A percentile compares a stretch with the other conserved stretches of the same genome.
Conservation (phyloP, 2,329 filamentous ascomycete species). For the Monilinia aucupariae region DNA sequence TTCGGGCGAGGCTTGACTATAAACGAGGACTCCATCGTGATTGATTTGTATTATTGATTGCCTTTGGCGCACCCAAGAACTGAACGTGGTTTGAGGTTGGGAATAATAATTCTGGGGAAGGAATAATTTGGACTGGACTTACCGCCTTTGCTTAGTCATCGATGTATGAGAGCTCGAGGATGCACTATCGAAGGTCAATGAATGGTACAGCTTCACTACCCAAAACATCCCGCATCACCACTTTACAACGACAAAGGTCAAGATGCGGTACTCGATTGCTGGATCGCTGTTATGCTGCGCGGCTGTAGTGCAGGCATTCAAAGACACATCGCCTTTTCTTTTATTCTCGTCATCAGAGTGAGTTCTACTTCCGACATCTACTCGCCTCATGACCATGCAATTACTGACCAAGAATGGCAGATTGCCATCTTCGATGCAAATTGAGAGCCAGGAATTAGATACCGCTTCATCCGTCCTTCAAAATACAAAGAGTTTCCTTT, state of each 20-base stretch:
- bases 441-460: slow-evolving; percentile 24
- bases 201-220: slow-evolving; percentile 17
- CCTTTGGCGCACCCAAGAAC: slow-evolving; percentile 6
- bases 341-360: slow-evolving; percentile 63
- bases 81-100: not conserved
- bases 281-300: slow-evolving; percentile 48
- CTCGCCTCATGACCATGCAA: not conserved
- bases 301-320: slow-evolving; percentile 64
- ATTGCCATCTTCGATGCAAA: slow-evolving; percentile 21
- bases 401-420: slow-evolving; percentile 18
- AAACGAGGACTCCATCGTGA: slow-evolving; percentile 33
- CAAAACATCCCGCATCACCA: not conserved
- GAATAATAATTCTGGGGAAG: slow-evolving; percentile 13
- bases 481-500: slow-evolving; percentile 44
- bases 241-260: slow-evolving; percentile 26
- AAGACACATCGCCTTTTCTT: slow-evolving; percentile 83
- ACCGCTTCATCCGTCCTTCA: slow-evolving; percentile 23
- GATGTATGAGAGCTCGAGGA: not conserved
- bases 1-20: slow-evolving; percentile 56
- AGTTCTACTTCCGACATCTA: slow-evolving; percentile 15
- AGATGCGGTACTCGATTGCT: slow-evolving; percentile 52
- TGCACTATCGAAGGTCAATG: slow-evolving; percentile 1
- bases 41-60: slow-evolving; percentile 8
- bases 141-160: slow-evolving; percentile 5
- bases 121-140: slow-evolving; percentile 15